These are phyloP conservation scores for Verticillium longisporum DNA, from an alignment of 2,329 filamentous ascomycete genomes.

Conservation along the genomic window DNA sequence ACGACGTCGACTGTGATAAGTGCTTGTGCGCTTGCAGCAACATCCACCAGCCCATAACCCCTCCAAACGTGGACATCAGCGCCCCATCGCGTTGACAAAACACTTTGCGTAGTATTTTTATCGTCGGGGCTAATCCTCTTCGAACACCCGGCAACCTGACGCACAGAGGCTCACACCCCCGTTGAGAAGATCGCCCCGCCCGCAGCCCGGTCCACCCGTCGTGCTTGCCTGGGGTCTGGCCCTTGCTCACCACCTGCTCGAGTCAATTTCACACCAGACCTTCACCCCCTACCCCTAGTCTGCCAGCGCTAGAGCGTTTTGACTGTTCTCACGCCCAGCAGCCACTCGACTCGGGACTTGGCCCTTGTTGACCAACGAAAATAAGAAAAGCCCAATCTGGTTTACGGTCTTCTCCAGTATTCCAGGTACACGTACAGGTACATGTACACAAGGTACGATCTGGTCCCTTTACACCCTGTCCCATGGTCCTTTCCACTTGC, in stretches of 20 bases:
- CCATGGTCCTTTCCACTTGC: constrained; percentile 10
- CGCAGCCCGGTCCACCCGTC: constrained; percentile 7
- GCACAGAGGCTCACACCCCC: constrained; percentile 9
- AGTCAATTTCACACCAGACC: constrained; percentile 16
- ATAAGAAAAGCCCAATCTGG: constrained; percentile 4
- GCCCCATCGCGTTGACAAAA: not conserved
- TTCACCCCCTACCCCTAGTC: constrained; percentile 1
- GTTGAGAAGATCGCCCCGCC: constrained; percentile 12
- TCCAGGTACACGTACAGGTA: constrained; percentile 3
- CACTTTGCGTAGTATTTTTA: constrained; percentile 3
- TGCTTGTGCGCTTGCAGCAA: not conserved
- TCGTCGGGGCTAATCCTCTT: constrained; percentile 10
- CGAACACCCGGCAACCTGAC: constrained; percentile 8
- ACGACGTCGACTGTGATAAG: not conserved
- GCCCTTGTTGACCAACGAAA: constrained; percentile 3
- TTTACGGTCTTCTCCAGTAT: constrained; percentile 1
- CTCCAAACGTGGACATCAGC: not conserved
- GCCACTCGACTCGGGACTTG: constrained; percentile 9
- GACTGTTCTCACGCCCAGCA: constrained; percentile 11
- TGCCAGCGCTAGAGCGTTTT: constrained; percentile 14
- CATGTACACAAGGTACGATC: constrained; percentile 7
- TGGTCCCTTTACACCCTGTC: constrained; percentile 10
- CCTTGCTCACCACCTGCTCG: constrained; percentile 14
- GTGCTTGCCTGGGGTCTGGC: constrained; percentile 12
- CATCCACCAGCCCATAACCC: not conserved